Evolutionary conservation across 345 rosid species (phyloP).

Genomic region (Aquilaria malaccensis): DNA sequence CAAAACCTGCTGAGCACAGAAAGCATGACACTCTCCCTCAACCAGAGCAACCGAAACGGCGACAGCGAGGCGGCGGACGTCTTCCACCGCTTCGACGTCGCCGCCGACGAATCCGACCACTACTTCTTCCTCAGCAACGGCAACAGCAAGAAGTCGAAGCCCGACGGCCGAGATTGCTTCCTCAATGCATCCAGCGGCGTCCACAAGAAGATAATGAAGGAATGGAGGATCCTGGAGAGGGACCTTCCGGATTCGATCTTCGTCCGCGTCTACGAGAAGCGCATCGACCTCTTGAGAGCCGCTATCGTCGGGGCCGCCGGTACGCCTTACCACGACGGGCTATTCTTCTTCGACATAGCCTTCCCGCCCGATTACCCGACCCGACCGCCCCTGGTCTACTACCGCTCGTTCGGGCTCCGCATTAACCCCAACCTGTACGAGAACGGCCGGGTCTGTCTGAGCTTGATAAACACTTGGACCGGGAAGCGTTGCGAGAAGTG

Average conservation of each 20-base stretch:
- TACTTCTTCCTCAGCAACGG: constrained; percentile 8
- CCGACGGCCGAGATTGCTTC: constrained; percentile 1
- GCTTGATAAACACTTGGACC: constrained; percentile 48
- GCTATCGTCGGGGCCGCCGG: constrained; percentile 46
- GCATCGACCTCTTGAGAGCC: constrained; percentile 41
- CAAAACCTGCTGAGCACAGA: too few species aligned
- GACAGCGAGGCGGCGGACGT: constrained; percentile 4
- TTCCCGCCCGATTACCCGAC: constrained; percentile 48
- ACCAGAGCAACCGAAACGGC: background rate
- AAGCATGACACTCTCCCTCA: constrained; percentile 16
- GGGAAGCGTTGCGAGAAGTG: constrained; percentile 41
- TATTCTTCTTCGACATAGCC: constrained; percentile 54
- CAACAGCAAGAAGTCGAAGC: background rate
- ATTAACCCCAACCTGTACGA: constrained; percentile 57
- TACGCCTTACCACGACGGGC: constrained; percentile 63
- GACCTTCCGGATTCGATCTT: constrained; percentile 43
- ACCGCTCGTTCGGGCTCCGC: constrained; percentile 37
- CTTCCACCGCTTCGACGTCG: constrained; percentile 36
- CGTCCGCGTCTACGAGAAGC: constrained; percentile 50
- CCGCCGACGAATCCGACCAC: constrained; percentile 33
- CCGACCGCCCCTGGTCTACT: constrained; percentile 37
- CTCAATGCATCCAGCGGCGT: constrained; percentile 12
- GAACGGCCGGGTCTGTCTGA: constrained; percentile 41
- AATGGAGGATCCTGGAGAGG: constrained; percentile 43
- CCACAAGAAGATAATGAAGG: constrained; percentile 41